A percentile compares a stretch with the other conserved stretches of the same genome.
These are phyloP conservation scores for Alopecurus myosuroides DNA, from an alignment of 176 grass and related monocot species.

Conservation along the genomic window DNA sequence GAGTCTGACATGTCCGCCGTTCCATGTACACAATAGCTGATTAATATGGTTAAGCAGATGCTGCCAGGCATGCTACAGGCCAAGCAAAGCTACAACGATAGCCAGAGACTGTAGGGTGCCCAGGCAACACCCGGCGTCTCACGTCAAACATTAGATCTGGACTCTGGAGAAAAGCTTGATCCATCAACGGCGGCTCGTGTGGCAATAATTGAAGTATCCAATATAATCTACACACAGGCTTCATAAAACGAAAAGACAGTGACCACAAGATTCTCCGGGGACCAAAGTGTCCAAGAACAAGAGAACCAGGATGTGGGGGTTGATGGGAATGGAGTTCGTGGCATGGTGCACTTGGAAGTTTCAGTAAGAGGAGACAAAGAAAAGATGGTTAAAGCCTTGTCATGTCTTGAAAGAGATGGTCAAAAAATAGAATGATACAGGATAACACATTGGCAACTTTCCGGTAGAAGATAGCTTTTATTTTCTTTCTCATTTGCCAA, in stretches of 20 bases:
- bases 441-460: background rate
- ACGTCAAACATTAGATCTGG: conserved; percentile 31
- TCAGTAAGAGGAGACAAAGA: background rate
- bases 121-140: conserved; percentile 12
- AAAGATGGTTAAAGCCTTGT: background rate
- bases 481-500: background rate
- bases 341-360: background rate
- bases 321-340: background rate
- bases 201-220: conserved; percentile 32
- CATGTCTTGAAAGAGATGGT: background rate
- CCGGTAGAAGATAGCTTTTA: background rate
- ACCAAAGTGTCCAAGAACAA: conserved; percentile 2
- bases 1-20: conserved; percentile 13
- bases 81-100: conserved; percentile 18
- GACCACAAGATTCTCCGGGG: conserved; percentile 18
- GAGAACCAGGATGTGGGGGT: background rate
- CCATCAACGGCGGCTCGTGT: background rate
- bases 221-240: conserved; percentile 6
- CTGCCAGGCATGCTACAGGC: background rate
- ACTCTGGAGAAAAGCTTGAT: background rate
- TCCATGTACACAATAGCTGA: conserved; percentile 10
- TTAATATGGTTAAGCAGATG: conserved; percentile 10
- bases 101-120: conserved; percentile 11
- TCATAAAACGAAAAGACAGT: background rate
- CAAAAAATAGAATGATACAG: background rate